Conservation (phyloP, 2,329 filamentous ascomycete genomes). For the Cladophialophora psammophila region DNA sequence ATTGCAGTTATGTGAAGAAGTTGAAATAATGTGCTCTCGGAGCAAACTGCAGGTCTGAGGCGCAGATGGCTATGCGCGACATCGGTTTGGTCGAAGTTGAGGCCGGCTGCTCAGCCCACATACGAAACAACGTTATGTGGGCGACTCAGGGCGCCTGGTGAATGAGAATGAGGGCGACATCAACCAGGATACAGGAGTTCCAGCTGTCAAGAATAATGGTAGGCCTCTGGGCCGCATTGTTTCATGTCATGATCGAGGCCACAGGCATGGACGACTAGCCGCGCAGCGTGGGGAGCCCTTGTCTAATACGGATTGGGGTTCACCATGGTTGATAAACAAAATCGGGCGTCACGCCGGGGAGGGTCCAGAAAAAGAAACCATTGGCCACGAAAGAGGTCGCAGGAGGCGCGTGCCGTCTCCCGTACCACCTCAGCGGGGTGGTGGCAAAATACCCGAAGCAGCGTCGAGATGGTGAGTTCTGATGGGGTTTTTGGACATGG, state of each 20-base stretch:
- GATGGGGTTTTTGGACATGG: background rate
- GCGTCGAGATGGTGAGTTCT: background rate
- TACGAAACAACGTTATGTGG: background rate
- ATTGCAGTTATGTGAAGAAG: background rate
- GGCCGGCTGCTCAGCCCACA: background rate
- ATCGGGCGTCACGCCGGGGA: background rate
- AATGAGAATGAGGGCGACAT: background rate
- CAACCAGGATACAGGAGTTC: background rate
- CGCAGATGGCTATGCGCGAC: background rate
- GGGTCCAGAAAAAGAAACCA: background rate
- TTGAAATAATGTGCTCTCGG: background rate
- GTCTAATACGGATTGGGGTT: background rate
- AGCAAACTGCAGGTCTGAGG: background rate
- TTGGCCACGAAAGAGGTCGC: background rate
- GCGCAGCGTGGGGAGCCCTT: background rate
- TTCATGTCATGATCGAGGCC: background rate
- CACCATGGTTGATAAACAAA: conserved; percentile 8
- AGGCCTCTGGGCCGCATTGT: background rate
- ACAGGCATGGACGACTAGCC: background rate
- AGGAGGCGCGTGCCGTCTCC: background rate
- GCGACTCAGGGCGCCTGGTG: background rate
- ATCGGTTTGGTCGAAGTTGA: background rate
- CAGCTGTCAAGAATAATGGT: background rate
- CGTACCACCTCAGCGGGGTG: background rate
- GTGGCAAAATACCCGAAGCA: background rate